Percentiles rank a stretch among this genome's conserved stretches.
Conservation (phyloP, 495 filamentous ascomycete genomes). For the Penicillium odoratum region DNA sequence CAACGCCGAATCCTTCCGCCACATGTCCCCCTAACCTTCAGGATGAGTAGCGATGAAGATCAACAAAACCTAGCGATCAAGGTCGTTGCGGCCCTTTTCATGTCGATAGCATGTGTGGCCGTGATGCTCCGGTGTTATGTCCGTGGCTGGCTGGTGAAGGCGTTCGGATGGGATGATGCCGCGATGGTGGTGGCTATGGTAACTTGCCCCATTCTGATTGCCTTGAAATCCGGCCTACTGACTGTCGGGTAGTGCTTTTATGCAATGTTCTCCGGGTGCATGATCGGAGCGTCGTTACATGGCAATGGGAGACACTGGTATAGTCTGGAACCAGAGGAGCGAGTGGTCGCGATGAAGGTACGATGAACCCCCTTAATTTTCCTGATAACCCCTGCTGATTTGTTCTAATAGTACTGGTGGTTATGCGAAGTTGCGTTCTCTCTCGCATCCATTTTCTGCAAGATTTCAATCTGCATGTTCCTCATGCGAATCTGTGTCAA, state of each 20-base stretch:
- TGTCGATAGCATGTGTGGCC: constrained; percentile 36
- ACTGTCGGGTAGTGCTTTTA: constrained; percentile 27
- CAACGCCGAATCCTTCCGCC: neutral
- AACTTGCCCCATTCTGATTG: neutral
- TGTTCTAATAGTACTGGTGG: constrained; percentile 36
- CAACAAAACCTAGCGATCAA: neutral
- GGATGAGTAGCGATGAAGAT: neutral
- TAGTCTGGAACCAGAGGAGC: constrained; percentile 24
- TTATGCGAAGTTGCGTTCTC: constrained; percentile 45
- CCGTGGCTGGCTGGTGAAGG: constrained; percentile 38
- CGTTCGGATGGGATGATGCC: constrained; percentile 46
- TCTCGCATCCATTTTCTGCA: constrained; percentile 41
- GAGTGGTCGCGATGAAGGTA: constrained; percentile 36
- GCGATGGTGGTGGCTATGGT: constrained; percentile 42
- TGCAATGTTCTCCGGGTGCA: constrained; percentile 39
- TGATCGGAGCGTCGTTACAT: constrained; percentile 40
- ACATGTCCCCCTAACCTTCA: neutral
- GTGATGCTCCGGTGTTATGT: constrained; percentile 47
- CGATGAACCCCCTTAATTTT: neutral
- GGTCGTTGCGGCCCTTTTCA: constrained; percentile 38
- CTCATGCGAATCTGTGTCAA: constrained; percentile 45
- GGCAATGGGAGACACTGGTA: constrained; percentile 36
- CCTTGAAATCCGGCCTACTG: neutral
- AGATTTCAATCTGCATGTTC: constrained; percentile 48
- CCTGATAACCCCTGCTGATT: neutral